Conservation (phyloP, 1,139 yeast species). For the Saccharomyces hybrid region DNA sequence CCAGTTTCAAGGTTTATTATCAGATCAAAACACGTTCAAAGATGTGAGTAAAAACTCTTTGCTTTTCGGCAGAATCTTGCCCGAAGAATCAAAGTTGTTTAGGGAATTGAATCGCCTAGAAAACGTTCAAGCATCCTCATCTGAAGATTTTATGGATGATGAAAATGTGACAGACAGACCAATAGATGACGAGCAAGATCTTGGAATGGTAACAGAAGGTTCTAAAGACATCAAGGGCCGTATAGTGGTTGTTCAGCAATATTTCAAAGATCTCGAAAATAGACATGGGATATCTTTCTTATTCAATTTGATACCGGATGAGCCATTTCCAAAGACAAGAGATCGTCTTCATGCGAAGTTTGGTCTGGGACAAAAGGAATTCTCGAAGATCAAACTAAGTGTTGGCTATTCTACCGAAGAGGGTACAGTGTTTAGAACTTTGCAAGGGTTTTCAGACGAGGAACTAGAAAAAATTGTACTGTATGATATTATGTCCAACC, state of each 20-base stretch:
- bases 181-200: slow-evolving; percentile 8
- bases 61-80: slow-evolving; percentile 35
- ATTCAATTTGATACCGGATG: slow-evolving; percentile 59
- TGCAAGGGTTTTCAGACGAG: slow-evolving; percentile 37
- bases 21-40: slow-evolving; percentile 27
- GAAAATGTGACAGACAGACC: slow-evolving; percentile 12
- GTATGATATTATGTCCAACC: slow-evolving; percentile 47
- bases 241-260: slow-evolving; percentile 57
- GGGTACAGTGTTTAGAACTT: slow-evolving; percentile 39
- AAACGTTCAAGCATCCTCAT: background rate
- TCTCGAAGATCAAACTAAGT: slow-evolving; percentile 62
- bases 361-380: slow-evolving; percentile 74
- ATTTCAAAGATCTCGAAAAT: slow-evolving; percentile 59
- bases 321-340: slow-evolving; percentile 56
- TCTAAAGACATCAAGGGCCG: slow-evolving; percentile 19
- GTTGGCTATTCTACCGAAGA: slow-evolving; percentile 24
- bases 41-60: slow-evolving; percentile 27
- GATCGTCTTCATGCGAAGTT: slow-evolving; percentile 56
- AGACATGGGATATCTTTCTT: slow-evolving; percentile 87
- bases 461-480: slow-evolving; percentile 41
- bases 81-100: slow-evolving; percentile 32
- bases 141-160: slow-evolving; percentile 31
- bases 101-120: slow-evolving; percentile 16
- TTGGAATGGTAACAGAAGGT: background rate
- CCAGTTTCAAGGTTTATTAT: slow-evolving; percentile 31